phyloP scores from a whole-genome alignment of 2,329 filamentous ascomycete species.

The Alternaria brassicicola region DNA sequence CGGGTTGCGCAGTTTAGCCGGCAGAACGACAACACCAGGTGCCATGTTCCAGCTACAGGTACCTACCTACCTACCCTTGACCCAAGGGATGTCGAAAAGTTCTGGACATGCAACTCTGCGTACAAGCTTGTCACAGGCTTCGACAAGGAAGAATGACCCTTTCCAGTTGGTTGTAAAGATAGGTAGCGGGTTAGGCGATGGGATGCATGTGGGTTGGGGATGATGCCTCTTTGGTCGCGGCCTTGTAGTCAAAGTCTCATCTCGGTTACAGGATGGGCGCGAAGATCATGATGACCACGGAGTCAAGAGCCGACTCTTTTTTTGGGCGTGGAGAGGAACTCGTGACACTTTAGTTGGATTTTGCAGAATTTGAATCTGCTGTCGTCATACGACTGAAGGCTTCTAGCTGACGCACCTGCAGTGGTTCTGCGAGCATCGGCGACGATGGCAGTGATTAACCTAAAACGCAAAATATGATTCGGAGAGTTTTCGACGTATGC shows the following conservation, averaged over 20 bases:
- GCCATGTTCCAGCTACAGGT: slow-evolving; percentile 10
- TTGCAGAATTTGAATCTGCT: not conserved
- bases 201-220: slow-evolving; percentile 6
- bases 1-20: slow-evolving; percentile 27
- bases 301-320: slow-evolving; percentile 1
- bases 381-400: not conserved
- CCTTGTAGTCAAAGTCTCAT: slow-evolving; percentile 21
- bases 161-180: not conserved
- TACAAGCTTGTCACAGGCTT: not conserved
- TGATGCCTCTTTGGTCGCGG: slow-evolving; percentile 20
- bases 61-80: slow-evolving; percentile 6
- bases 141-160: not conserved
- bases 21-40: slow-evolving; percentile 11
- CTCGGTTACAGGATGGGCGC: slow-evolving; percentile 28
- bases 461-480: slow-evolving; percentile 22
- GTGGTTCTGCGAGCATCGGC: slow-evolving; percentile 7
- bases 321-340: slow-evolving; percentile 4
- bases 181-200: slow-evolving; percentile 7
- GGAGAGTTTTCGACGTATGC: slow-evolving; percentile 21
- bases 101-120: slow-evolving; percentile 1
- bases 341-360: slow-evolving; percentile 2
- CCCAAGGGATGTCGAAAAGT: slow-evolving; percentile 3
- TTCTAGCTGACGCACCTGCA: not conserved
- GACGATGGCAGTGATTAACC: slow-evolving; percentile 7
- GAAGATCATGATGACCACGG: slow-evolving; percentile 28